Percentiles rank a stretch among this genome's conserved stretches.
These are phyloP conservation scores for Penicillium hordei DNA, from an alignment of 2,329 filamentous ascomycete species.

Conservation along the genomic window DNA sequence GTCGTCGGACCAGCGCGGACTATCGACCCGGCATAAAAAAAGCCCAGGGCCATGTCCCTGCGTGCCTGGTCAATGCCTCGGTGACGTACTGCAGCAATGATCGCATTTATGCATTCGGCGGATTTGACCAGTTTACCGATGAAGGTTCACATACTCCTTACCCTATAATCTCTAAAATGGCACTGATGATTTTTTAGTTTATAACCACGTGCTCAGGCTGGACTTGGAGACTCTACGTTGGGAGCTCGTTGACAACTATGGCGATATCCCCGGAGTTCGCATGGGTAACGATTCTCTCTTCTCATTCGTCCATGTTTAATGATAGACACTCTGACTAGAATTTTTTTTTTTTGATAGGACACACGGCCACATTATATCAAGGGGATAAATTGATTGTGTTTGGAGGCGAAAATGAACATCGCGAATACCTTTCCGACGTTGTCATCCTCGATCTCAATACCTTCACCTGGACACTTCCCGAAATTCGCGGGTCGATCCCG, in stretches of 20 bases:
- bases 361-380: slow-evolving; percentile 91
- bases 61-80: slow-evolving; percentile 94
- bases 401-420: slow-evolving; percentile 95
- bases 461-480: slow-evolving; percentile 91
- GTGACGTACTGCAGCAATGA: slow-evolving; percentile 99
- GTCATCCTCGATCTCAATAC: slow-evolving; percentile 95
- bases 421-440: slow-evolving; percentile 90
- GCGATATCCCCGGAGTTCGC: slow-evolving; percentile 91
- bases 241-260: slow-evolving; percentile 97
- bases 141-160: slow-evolving; percentile 57
- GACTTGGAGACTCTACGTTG: slow-evolving; percentile 87
- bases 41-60: slow-evolving; percentile 76
- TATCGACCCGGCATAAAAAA: slow-evolving; percentile 83
- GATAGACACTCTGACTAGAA: background rate
- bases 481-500: slow-evolving; percentile 78
- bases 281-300: slow-evolving; percentile 68
- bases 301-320: slow-evolving; percentile 1
- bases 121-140: slow-evolving; percentile 98
- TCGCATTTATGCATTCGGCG: slow-evolving; percentile 95
- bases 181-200: slow-evolving; percentile 55
- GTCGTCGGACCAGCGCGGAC: slow-evolving; percentile 61
- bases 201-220: slow-evolving; percentile 91
- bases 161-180: background rate
- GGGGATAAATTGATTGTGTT: slow-evolving; percentile 96
- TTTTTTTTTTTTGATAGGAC: slow-evolving; percentile 56